A percentile compares a stretch with the other conserved stretches of the same genome.
Conservation (phyloP, 768 basidiomycete species). For the Hygrophorus russula region DNA sequence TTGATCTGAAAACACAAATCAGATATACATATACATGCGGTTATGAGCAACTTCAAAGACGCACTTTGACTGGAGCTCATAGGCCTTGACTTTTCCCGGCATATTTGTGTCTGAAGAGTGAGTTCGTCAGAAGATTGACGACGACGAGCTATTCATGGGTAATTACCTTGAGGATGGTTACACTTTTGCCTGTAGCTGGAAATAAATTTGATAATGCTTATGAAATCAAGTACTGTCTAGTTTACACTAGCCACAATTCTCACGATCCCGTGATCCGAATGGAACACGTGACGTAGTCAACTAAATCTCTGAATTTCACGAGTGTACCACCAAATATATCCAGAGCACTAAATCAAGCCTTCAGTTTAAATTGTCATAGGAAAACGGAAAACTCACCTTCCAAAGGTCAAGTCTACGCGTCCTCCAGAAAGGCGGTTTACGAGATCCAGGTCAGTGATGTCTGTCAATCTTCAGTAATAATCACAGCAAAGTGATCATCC, state of each 20-base stretch:
- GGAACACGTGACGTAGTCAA: constrained; percentile 11
- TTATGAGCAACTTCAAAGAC: constrained; percentile 16
- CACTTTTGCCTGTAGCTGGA: constrained; percentile 19
- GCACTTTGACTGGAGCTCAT: constrained; percentile 93
- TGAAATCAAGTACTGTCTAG: neutral
- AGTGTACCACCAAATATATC: constrained; percentile 64
- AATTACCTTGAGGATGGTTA: constrained; percentile 36
- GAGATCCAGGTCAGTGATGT: constrained; percentile 66
- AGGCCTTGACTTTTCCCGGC: constrained; percentile 91
- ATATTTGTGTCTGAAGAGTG: constrained; percentile 36
- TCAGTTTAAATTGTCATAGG: neutral
- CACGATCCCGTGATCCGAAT: neutral
- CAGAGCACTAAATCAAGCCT: constrained; percentile 26
- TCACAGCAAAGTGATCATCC: neutral
- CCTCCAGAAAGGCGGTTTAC: constrained; percentile 76
- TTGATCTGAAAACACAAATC: constrained; percentile 50
- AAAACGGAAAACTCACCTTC: constrained; percentile 37
- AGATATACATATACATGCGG: neutral
- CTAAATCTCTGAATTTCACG: constrained; percentile 50
- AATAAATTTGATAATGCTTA: neutral
- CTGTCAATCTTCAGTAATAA: constrained; percentile 25
- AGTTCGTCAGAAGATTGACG: neutral
- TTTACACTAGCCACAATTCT: constrained; percentile 3
- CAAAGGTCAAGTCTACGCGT: constrained; percentile 79
- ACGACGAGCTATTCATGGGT: no score